Evolutionary conservation across 768 basidiomycete species (phyloP).

Genomic region (Rickenella mellea): DNA sequence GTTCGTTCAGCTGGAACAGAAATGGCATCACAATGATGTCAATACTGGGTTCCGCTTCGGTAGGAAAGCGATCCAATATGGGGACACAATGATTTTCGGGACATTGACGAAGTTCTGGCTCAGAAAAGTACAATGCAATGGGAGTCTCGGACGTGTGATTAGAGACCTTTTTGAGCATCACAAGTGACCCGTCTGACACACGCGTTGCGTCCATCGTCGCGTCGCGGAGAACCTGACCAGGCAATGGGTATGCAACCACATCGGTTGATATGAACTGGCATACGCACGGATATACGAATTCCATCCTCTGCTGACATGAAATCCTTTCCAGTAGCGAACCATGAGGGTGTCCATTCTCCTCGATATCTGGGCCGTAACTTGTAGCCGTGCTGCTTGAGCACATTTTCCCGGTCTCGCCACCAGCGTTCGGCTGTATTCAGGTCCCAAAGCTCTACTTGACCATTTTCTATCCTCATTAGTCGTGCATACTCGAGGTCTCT

Average conservation of each 20-base stretch:
- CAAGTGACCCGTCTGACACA: constrained; percentile 10
- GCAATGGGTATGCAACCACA: background rate
- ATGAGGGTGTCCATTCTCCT: background rate
- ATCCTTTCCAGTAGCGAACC: background rate
- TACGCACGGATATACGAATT: background rate
- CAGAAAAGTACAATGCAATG: constrained; percentile 9
- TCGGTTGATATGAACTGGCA: background rate
- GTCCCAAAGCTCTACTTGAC: no score
- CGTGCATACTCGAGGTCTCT: no score
- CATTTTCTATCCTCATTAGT: no score
- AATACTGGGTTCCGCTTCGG: constrained; percentile 5
- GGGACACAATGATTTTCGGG: constrained; percentile 16
- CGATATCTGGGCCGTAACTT: background rate
- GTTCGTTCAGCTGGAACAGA: constrained; percentile 16
- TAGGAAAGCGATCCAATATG: constrained; percentile 11
- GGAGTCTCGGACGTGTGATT: constrained; percentile 6
- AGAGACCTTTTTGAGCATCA: constrained; percentile 10
- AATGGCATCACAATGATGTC: constrained; percentile 16
- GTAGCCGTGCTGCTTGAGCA: background rate
- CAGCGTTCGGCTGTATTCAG: background rate
- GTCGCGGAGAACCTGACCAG: background rate
- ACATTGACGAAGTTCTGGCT: constrained; percentile 5
- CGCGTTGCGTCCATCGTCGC: constrained; percentile 14
- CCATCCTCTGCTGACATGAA: constrained; percentile 3
- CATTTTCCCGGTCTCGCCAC: background rate